Percentiles rank a stretch among this genome's conserved stretches.
phyloP scores from a whole-genome alignment of 768 basidiomycete species.

The Boletus pseudopeckii region DNA sequence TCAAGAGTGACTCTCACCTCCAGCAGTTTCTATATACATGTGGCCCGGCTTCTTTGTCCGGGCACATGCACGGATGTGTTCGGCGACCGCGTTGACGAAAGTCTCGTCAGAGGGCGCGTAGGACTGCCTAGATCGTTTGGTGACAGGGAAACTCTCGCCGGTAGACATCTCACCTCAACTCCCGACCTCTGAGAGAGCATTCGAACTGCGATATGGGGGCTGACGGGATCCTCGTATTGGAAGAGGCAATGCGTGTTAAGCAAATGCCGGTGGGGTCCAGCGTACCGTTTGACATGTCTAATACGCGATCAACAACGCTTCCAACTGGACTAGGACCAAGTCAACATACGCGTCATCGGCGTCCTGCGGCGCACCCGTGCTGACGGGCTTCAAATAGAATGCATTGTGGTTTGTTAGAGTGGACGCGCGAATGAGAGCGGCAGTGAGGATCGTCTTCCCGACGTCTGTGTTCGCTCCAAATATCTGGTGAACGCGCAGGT shows the following conservation, averaged over 20 bases:
- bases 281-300: constrained; percentile 67
- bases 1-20: constrained; percentile 60
- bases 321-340: background rate
- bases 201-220: constrained; percentile 84
- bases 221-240: constrained; percentile 84
- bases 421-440: constrained; percentile 81
- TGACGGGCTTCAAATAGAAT: constrained; percentile 86
- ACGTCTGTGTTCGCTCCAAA: constrained; percentile 97
- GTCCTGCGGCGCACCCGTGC: constrained; percentile 75
- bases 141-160: background rate
- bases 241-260: constrained; percentile 72
- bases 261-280: constrained; percentile 36
- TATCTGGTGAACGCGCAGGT: constrained; percentile 84
- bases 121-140: constrained; percentile 18
- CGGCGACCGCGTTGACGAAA: constrained; percentile 61
- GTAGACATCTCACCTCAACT: constrained; percentile 25
- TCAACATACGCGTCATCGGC: constrained; percentile 79
- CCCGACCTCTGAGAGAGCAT: constrained; percentile 37
- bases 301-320: background rate
- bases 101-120: constrained; percentile 57
- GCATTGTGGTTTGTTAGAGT: constrained; percentile 49
- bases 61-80: constrained; percentile 58
- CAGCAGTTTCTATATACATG: constrained; percentile 92
- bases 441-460: constrained; percentile 88
- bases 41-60: constrained; percentile 36